Percentiles rank a stretch among this genome's conserved stretches.
These are phyloP conservation scores for Melanomma pulvis-pyrius DNA, from an alignment of 495 filamentous ascomycete genomes.

Conservation along the genomic window DNA sequence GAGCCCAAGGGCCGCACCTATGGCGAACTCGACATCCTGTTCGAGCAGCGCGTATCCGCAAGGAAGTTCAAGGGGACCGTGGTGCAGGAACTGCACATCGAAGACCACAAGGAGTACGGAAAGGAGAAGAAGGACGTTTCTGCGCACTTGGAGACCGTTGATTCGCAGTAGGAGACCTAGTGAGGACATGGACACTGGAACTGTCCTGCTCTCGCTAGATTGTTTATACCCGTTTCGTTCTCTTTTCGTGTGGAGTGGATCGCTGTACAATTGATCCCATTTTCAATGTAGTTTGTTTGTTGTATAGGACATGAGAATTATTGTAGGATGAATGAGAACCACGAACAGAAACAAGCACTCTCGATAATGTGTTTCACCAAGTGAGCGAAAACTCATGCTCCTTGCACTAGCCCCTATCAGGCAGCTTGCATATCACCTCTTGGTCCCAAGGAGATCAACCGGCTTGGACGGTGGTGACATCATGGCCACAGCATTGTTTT, in stretches of 20 bases:
- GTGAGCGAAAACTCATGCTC: no score
- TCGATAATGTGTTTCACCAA: no score
- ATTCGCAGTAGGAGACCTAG: neutral
- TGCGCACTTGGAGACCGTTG: conserved; percentile 25
- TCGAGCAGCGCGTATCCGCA: conserved; percentile 53
- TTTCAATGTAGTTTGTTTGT: no score
- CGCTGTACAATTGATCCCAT: no score
- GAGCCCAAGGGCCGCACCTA: conserved; percentile 72
- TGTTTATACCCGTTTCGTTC: neutral
- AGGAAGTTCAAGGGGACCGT: conserved; percentile 59
- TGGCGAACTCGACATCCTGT: conserved; percentile 74
- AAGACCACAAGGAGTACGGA: neutral
- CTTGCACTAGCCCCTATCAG: no score
- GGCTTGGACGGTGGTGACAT: neutral
- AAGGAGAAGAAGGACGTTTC: conserved; percentile 20
- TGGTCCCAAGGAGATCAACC: neutral
- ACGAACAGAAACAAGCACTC: no score
- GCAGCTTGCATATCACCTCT: no score
- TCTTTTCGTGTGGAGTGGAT: neutral
- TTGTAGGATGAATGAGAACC: no score
- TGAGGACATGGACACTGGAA: neutral
- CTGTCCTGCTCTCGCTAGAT: neutral
- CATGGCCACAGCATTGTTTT: neutral
- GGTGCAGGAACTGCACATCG: conserved; percentile 10
- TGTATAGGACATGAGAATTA: no score